A percentile compares a stretch with the other conserved stretches of the same genome.
Evolutionary conservation across 75 land plant genomes (phyloP).

Genomic region (Pinus taeda): DNA sequence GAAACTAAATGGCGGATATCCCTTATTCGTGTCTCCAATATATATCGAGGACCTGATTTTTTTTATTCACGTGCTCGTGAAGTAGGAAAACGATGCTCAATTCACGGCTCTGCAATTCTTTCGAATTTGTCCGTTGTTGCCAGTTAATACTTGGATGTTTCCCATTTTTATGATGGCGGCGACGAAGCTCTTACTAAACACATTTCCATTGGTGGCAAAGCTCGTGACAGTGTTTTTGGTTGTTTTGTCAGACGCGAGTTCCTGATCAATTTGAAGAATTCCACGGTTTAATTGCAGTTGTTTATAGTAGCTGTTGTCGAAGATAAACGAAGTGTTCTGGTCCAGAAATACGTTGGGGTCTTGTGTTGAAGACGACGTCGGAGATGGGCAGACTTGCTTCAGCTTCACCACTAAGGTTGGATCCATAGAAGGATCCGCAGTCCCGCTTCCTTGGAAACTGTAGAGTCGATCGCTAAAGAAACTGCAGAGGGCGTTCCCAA

Average conservation of each 20-base stretch:
- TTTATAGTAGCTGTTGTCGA: constrained; percentile 53
- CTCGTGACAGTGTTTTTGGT: constrained; percentile 28
- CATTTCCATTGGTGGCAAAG: constrained; percentile 22
- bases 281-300: constrained; percentile 40
- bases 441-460: constrained; percentile 50
- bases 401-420: constrained; percentile 20
- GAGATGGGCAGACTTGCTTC: constrained; percentile 35
- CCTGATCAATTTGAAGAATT: constrained; percentile 61
- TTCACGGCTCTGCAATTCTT: constrained; percentile 38
- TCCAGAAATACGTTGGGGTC: constrained; percentile 27
- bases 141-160: constrained; percentile 36
- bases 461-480: constrained; percentile 57
- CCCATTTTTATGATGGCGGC: constrained; percentile 64
- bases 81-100: no score
- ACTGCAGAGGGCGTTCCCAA: constrained; percentile 64
- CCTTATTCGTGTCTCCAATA: no score
- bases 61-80: no score
- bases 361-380: not conserved
- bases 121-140: constrained; percentile 52
- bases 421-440: constrained; percentile 62
- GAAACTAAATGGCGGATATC: no score
- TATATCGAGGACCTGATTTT: no score
- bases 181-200: constrained; percentile 31
- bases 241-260: constrained; percentile 23
- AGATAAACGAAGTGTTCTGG: constrained; percentile 33